Percentiles rank a stretch among this genome's conserved stretches.
Conservation (phyloP, 805 yeast genomes). For the Starmerella apis region DNA sequence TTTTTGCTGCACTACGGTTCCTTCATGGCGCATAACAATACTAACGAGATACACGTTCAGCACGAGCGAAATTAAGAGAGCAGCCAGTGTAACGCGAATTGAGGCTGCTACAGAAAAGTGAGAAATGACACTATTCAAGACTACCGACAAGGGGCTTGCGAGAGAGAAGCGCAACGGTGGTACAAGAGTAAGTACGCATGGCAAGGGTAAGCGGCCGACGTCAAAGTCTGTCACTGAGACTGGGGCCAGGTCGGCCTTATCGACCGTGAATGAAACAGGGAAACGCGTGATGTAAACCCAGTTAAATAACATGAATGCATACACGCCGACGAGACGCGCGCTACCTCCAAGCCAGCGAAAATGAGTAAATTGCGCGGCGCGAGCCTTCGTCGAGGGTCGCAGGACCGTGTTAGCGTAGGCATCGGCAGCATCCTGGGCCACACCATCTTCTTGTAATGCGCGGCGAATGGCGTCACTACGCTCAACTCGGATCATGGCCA, state of each 20-base stretch:
- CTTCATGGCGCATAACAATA: slow-evolving; percentile 43
- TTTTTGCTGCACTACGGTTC: slow-evolving; percentile 15
- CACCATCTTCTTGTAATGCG: slow-evolving; percentile 88
- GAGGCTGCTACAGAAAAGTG: slow-evolving; percentile 17
- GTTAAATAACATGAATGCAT: slow-evolving; percentile 32
- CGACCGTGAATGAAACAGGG: slow-evolving; percentile 29
- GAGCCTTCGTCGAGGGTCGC: slow-evolving; percentile 19
- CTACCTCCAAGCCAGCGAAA: slow-evolving; percentile 19
- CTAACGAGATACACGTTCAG: slow-evolving; percentile 78
- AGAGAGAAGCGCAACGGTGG: slow-evolving; percentile 34
- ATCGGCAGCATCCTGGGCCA: slow-evolving; percentile 63
- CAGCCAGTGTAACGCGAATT: slow-evolving; percentile 46
- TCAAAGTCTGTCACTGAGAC: slow-evolving; percentile 18
- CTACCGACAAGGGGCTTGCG: slow-evolving; percentile 15
- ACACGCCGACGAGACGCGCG: slow-evolving; percentile 25
- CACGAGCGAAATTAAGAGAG: slow-evolving; percentile 62
- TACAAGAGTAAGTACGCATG: slow-evolving; percentile 31
- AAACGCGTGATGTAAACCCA: slow-evolving; percentile 30
- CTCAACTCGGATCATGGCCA: slow-evolving; percentile 79
- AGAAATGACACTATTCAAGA: slow-evolving; percentile 12
- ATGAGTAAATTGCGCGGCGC: slow-evolving; percentile 19
- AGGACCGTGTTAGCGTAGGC: slow-evolving; percentile 25
- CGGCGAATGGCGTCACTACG: slow-evolving; percentile 65
- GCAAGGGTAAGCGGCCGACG: slow-evolving; percentile 14
- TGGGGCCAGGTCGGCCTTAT: slow-evolving; percentile 19